These are phyloP conservation scores for Hypoxylon cercidicola DNA, from an alignment of 495 filamentous ascomycete species.

Conservation along the genomic window DNA sequence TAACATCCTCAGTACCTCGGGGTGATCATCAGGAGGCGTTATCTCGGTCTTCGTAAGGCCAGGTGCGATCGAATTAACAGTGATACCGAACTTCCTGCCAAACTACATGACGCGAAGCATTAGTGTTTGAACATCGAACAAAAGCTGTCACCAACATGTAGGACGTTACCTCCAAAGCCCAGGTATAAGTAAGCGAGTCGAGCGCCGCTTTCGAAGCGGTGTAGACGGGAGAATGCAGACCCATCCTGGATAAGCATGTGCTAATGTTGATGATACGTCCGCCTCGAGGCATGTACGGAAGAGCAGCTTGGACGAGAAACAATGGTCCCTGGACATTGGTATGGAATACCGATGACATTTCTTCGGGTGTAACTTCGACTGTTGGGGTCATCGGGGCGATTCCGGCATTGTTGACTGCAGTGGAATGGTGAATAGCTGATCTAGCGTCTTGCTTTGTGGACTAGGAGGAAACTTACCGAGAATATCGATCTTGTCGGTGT, in stretches of 20 bases:
- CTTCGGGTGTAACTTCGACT: constrained; percentile 26
- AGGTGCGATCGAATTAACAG: constrained; percentile 40
- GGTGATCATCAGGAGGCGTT: constrained; percentile 17
- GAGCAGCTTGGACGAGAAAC: constrained; percentile 45
- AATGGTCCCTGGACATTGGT: constrained; percentile 47
- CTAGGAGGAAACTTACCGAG: constrained; percentile 35
- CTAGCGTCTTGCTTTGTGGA: constrained; percentile 6
- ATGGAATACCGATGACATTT: constrained; percentile 36
- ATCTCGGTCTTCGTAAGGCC: constrained; percentile 33
- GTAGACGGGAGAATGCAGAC: constrained; percentile 24
- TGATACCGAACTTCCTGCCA: constrained; percentile 33
- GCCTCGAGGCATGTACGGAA: constrained; percentile 48
- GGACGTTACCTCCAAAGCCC: constrained; percentile 32
- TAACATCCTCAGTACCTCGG: constrained; percentile 14
- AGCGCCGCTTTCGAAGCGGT: constrained; percentile 38
- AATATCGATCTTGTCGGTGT: constrained; percentile 51
- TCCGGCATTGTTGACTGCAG: constrained; percentile 47
- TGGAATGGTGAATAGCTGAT: constrained; percentile 4
- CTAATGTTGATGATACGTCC: constrained; percentile 53
- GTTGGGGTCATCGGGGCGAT: constrained; percentile 20
- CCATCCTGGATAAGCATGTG: constrained; percentile 22
- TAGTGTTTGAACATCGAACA: constrained; percentile 2
- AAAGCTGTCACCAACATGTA: constrained; percentile 5
- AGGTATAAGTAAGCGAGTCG: constrained; percentile 35
- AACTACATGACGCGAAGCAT: constrained; percentile 14